phyloP scores from a whole-genome alignment of 495 filamentous ascomycete genomes.

The Hyphodiscus hymeniophilus region DNA sequence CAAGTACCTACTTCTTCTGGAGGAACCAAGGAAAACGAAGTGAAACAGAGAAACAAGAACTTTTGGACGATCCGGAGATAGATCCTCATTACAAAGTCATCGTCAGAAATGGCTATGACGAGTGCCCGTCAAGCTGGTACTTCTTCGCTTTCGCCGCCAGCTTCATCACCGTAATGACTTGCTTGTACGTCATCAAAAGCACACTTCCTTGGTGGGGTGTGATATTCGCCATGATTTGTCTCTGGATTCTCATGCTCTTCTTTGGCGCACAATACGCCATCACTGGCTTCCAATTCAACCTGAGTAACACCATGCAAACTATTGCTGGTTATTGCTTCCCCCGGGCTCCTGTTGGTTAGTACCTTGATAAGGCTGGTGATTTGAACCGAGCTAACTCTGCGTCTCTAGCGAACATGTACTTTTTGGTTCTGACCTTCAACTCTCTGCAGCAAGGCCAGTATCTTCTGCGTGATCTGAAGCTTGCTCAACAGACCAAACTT shows the following conservation, averaged over 20 bases:
- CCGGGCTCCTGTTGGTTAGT: conserved; percentile 32
- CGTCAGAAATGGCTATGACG: conserved; percentile 43
- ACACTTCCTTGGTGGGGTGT: conserved; percentile 49
- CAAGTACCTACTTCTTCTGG: conserved; percentile 23
- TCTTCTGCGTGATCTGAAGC: conserved; percentile 29
- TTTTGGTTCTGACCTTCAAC: conserved; percentile 31
- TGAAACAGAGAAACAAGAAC: conserved; percentile 4
- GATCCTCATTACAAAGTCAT: conserved; percentile 38
- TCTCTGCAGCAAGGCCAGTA: conserved; percentile 31
- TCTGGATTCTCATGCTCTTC: conserved; percentile 27
- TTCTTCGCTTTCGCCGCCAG: conserved; percentile 32
- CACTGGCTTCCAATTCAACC: conserved; percentile 29
- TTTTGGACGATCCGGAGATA: conserved; percentile 11
- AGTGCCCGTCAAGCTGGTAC: conserved; percentile 51
- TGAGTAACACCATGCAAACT: conserved; percentile 30
- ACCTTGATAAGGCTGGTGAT: no score
- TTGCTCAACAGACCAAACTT: conserved; percentile 30
- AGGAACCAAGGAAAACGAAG: background rate
- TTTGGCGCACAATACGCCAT: conserved; percentile 30
- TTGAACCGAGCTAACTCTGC: no score
- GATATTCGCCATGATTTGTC: conserved; percentile 36
- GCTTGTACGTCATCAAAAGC: conserved; percentile 35
- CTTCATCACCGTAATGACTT: conserved; percentile 41
- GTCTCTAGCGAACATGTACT: conserved; percentile 42
- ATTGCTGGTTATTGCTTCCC: conserved; percentile 33